These are phyloP conservation scores for Bisporella sp. DNA, from an alignment of 2,329 filamentous ascomycete species.

Conservation along the genomic window DNA sequence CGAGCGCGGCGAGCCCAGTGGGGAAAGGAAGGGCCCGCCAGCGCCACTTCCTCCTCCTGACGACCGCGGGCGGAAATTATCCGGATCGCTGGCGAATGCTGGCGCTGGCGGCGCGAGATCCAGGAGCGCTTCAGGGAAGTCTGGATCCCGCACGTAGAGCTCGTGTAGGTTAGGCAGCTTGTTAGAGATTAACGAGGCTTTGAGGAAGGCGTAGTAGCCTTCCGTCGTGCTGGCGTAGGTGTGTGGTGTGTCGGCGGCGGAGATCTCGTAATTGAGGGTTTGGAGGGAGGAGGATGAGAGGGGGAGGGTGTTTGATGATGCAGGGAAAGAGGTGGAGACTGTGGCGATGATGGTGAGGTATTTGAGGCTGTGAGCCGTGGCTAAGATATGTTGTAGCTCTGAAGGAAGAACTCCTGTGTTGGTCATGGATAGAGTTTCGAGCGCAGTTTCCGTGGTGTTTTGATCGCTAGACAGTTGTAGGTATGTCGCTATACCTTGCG, in stretches of 20 bases:
- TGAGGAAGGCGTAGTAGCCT: conserved; percentile 79
- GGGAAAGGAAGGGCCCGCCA: neutral
- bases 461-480: conserved; percentile 54
- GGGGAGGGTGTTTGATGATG: conserved; percentile 47
- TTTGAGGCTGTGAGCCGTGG: conserved; percentile 32
- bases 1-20: conserved; percentile 22
- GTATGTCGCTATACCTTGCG: conserved; percentile 62
- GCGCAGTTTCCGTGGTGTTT: conserved; percentile 29
- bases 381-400: conserved; percentile 35
- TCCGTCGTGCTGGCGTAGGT: conserved; percentile 47
- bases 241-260: conserved; percentile 47
- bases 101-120: conserved; percentile 56
- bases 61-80: conserved; percentile 20
- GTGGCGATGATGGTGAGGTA: conserved; percentile 47
- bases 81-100: conserved; percentile 36
- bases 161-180: conserved; percentile 66
- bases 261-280: conserved; percentile 79
- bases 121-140: conserved; percentile 74
- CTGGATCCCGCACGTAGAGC: conserved; percentile 79
- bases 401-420: conserved; percentile 59
- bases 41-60: conserved; percentile 1
- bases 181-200: conserved; percentile 71
- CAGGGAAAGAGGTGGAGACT: conserved; percentile 49
- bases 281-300: conserved; percentile 62
- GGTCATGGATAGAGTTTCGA: conserved; percentile 64